A percentile compares a stretch with the other conserved stretches of the same genome.
phyloP scores from a whole-genome alignment of 192 early-diverging fungal species.

The Rhizophagus clarus region DNA sequence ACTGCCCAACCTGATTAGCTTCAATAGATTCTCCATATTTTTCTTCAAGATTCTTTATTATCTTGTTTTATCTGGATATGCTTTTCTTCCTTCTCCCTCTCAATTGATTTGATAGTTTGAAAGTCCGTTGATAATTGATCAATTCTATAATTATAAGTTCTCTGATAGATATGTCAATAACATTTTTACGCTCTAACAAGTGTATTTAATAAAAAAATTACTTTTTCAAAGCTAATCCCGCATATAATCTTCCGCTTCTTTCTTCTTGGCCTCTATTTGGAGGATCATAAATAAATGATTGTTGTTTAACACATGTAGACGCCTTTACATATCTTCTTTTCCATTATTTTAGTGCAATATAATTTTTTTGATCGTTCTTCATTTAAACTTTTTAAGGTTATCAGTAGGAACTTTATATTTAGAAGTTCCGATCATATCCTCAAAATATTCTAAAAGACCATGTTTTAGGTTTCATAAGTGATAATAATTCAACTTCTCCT shows the following conservation, averaged over 20 bases:
- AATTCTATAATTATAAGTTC: slow-evolving; percentile 40
- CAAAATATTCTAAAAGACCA: slow-evolving; percentile 94
- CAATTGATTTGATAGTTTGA: slow-evolving; percentile 33
- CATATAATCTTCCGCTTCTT: slow-evolving; percentile 81
- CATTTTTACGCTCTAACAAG: slow-evolving; percentile 61
- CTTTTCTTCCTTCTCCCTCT: slow-evolving; percentile 63
- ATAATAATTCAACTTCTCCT: slow-evolving; percentile 99
- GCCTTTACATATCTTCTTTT: slow-evolving; percentile 78
- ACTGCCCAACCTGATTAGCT: slow-evolving; percentile 58
- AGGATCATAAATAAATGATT: not conserved
- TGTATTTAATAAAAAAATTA: slow-evolving; percentile 77
- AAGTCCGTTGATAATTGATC: not conserved
- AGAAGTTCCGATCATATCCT: slow-evolving; percentile 97
- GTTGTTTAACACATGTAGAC: not conserved
- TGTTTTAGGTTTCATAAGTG: slow-evolving; percentile 98
- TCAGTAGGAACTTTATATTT: slow-evolving; percentile 87
- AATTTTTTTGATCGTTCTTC: slow-evolving; percentile 78
- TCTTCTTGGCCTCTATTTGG: slow-evolving; percentile 58
- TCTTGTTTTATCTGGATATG: slow-evolving; percentile 64
- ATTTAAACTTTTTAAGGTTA: slow-evolving; percentile 75
- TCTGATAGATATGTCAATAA: slow-evolving; percentile 48
- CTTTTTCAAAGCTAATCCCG: slow-evolving; percentile 69
- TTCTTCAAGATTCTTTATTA: slow-evolving; percentile 61
- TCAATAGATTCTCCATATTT: slow-evolving; percentile 55
- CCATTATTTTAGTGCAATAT: slow-evolving; percentile 83